Evolutionary conservation across 768 basidiomycete genomes (phyloP).

Genomic region (Termitomyces heimii): DNA sequence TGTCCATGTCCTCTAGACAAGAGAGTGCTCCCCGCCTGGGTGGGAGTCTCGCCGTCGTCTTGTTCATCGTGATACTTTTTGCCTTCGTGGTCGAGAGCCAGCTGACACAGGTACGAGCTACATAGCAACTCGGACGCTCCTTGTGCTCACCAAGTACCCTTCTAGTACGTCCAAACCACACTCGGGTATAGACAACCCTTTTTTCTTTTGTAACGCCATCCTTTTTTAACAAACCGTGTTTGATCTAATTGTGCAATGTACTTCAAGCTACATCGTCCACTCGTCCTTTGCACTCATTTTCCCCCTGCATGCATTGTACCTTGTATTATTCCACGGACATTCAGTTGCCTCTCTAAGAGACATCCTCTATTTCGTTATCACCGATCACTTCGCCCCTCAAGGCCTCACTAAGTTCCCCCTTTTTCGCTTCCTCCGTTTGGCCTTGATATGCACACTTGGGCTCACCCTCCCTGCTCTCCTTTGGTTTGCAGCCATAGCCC

Average conservation of each 20-base stretch:
- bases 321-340: conserved; percentile 43
- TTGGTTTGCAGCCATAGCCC: conserved; percentile 69
- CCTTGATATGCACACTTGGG: conserved; percentile 44
- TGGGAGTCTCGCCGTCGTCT: conserved; percentile 39
- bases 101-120: conserved; percentile 59
- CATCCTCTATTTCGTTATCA: conserved; percentile 47
- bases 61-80: conserved; percentile 57
- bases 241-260: neutral
- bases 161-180: conserved; percentile 72
- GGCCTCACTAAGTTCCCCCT: conserved; percentile 30
- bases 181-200: conserved; percentile 82
- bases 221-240: neutral
- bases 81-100: conserved; percentile 78
- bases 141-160: neutral
- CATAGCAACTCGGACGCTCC: neutral
- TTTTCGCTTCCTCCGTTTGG: conserved; percentile 29
- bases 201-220: conserved; percentile 70
- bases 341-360: conserved; percentile 43
- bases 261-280: conserved; percentile 77
- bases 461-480: conserved; percentile 61
- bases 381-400: conserved; percentile 35
- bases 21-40: conserved; percentile 30
- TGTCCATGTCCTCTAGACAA: conserved; percentile 21
- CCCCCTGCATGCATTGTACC: conserved; percentile 72
- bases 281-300: conserved; percentile 73